Base-by-base conservation (phyloP, 257 asterid genomes). In the Ehretia macrophylla region DNA sequence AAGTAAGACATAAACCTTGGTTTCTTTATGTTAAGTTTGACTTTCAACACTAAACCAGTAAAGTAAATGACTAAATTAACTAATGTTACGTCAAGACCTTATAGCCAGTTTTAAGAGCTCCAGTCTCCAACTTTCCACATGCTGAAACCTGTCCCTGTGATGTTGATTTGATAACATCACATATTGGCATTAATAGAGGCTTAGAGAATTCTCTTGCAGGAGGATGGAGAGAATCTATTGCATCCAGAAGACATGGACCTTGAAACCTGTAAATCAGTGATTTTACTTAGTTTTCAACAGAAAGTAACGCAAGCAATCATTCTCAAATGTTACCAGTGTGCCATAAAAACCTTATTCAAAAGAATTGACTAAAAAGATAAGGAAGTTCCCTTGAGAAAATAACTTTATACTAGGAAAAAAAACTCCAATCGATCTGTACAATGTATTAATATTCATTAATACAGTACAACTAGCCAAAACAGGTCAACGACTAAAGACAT, bases 51-150 rank as follows among this genome's bases (percentile, higher is more conserved):
- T 27, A 27, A 27, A 27, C 6, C 35, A 27, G 35, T 27, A 55
- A 57, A 70, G 10, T 21, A 35, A 60, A 3, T 17, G 55, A 55
- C 35, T 27, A 27, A 1, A 27, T 27, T 6, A 1, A 6, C 48
- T 44, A 63, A 47, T 35, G 1, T 47, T 65, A 27, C 3, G 35
- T 1, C 35, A 27, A 27, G 74, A 89, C 99, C 99, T 93, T 89
- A 46, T 60, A 77, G 72, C 99, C 99, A 38, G 77, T 60, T 67
- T 80, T 79, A 63, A 93, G 72, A 60, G 96, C 95, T 66, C 99
- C 99, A 63, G 68, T 69, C 85, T 86, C 99, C 82, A 93, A 71
- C 72, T 89, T 89, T 75, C 99, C 99, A 42, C 88, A 79, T 17
- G 69, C 86, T 51, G 86, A 78, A 52, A 81, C 84, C 62, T 78